Percentiles rank a stretch among this genome's conserved stretches.
Conservation (phyloP, 2,329 filamentous ascomycete genomes). For the Arthrobotrys megalospora region DNA sequence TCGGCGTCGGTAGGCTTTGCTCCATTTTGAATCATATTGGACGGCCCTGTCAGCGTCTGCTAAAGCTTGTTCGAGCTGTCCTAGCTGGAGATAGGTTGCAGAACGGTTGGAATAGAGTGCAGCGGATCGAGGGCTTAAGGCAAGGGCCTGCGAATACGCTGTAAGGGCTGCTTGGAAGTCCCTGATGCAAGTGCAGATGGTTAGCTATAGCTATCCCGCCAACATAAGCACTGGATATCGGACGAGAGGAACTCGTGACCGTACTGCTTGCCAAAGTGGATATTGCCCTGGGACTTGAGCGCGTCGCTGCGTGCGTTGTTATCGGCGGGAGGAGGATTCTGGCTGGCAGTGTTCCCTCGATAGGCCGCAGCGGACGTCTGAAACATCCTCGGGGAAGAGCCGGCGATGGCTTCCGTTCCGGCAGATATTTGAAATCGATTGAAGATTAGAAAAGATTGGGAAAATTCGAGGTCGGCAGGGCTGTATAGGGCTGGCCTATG, state of each 20-base stretch:
- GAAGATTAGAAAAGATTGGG: neutral
- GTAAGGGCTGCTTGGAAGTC: constrained; percentile 63
- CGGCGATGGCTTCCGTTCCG: constrained; percentile 8
- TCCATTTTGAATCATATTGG: constrained; percentile 63
- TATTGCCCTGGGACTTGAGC: constrained; percentile 63
- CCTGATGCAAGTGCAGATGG: constrained; percentile 45
- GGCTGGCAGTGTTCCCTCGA: constrained; percentile 41
- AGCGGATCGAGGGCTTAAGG: constrained; percentile 61
- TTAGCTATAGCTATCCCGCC: constrained; percentile 24
- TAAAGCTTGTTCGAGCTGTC: constrained; percentile 62
- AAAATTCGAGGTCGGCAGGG: constrained; percentile 6
- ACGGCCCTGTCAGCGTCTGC: constrained; percentile 63
- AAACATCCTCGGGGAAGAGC: constrained; percentile 42
- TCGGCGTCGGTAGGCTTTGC: constrained; percentile 63
- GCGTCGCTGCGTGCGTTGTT: constrained; percentile 61
- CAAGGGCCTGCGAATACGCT: constrained; percentile 62
- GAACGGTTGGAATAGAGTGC: constrained; percentile 64
- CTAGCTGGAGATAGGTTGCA: constrained; percentile 62
- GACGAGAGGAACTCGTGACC: neutral
- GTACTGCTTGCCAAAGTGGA: constrained; percentile 63
- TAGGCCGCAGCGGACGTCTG: constrained; percentile 41
- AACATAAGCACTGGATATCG: neutral
- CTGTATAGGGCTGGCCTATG: constrained; percentile 30
- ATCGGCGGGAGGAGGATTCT: constrained; percentile 52
- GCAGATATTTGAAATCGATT: constrained; percentile 9